Base-by-base conservation (phyloP, 2,329 filamentous ascomycete species). In the Phaeoacremonium minimum region DNA sequence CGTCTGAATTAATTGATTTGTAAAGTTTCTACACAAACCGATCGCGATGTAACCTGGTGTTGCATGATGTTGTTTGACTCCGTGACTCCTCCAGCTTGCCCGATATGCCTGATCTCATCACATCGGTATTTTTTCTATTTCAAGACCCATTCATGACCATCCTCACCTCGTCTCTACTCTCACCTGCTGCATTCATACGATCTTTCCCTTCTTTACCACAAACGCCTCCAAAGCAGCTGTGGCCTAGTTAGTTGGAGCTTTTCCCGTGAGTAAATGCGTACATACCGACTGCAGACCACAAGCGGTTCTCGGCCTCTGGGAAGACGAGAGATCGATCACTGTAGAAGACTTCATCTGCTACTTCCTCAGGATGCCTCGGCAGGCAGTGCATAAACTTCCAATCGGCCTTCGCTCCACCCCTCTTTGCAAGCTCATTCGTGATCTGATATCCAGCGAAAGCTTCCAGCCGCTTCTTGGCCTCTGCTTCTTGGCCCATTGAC, bases 381-480 rank as follows among this genome's bases (percentile, higher is more conserved):
- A 98, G 65, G 60, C 93, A 98, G 69, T 98, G 93, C 93, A 98
- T 96, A 60, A 98, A 98, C 63, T 87, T 89, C 93, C 93, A 98
- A 45, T 77, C 76, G 12, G 84, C 72, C 60, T 93, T 95, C 29
- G 93, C 93, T 15, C 88, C 90, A 30, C 89, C 90, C 33, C 82
- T 75, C 61, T 83, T 77, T 2, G 89, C 91, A 48, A 98, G 70
- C 30, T 93, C 86, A 32, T 82, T 77, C 4, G 91, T 96, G 53
- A 98, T 85, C 59, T 96, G 91, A 64, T 90, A 98, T 12, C 91
- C 90, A 18, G 76, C 75, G 58, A 98, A 98, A 3, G 81, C 88
- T 55, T 83, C 77, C 42, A 96, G 59, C 34, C 87, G 74, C 69
- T 85, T 84, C 48, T 81, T 72, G 28, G 80, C 73, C 63, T 98